Conservation (phyloP, 352 stramenopile species). For the Blastocystis sp. region DNA sequence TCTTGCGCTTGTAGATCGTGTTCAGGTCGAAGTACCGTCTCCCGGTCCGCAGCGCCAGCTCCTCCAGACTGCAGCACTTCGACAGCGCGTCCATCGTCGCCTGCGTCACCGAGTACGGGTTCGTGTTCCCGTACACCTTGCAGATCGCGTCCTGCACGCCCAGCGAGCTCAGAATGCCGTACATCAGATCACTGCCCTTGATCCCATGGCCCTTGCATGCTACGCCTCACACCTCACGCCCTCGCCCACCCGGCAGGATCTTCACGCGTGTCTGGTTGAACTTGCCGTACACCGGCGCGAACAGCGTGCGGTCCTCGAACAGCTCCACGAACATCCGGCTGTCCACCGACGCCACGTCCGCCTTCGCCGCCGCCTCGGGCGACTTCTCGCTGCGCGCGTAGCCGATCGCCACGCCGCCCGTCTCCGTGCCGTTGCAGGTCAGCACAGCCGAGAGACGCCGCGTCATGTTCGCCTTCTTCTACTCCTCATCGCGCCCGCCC, state of each 20-base stretch:
- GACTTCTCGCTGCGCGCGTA: slow-evolving; percentile 47
- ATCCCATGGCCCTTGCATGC: slow-evolving; percentile 50
- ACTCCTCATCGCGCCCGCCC: neutral
- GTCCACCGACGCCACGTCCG: slow-evolving; percentile 15
- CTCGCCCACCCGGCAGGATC: slow-evolving; percentile 42
- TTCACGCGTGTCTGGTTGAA: slow-evolving; percentile 65
- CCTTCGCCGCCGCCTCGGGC: slow-evolving; percentile 41
- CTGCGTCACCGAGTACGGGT: slow-evolving; percentile 60
- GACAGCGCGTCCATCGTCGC: slow-evolving; percentile 46
- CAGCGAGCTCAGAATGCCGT: slow-evolving; percentile 20
- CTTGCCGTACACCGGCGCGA: slow-evolving; percentile 30
- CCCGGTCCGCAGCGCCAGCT: slow-evolving; percentile 22
- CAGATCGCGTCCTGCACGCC: slow-evolving; percentile 60
- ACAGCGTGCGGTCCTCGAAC: slow-evolving; percentile 60
- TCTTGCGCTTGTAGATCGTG: slow-evolving; percentile 48
- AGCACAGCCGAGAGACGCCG: slow-evolving; percentile 8
- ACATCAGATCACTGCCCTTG: slow-evolving; percentile 59
- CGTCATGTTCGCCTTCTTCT: slow-evolving; percentile 63
- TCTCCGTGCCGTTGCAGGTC: slow-evolving; percentile 23
- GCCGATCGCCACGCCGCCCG: slow-evolving; percentile 13
- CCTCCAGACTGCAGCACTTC: slow-evolving; percentile 32
- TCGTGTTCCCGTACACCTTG: slow-evolving; percentile 61
- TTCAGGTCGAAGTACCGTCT: slow-evolving; percentile 56
- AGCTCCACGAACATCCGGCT: slow-evolving; percentile 42
- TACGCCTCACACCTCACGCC: neutral